Evolutionary conservation across 371 early-diverging fungal species (phyloP).

Genomic region (Mortierella sp.): DNA sequence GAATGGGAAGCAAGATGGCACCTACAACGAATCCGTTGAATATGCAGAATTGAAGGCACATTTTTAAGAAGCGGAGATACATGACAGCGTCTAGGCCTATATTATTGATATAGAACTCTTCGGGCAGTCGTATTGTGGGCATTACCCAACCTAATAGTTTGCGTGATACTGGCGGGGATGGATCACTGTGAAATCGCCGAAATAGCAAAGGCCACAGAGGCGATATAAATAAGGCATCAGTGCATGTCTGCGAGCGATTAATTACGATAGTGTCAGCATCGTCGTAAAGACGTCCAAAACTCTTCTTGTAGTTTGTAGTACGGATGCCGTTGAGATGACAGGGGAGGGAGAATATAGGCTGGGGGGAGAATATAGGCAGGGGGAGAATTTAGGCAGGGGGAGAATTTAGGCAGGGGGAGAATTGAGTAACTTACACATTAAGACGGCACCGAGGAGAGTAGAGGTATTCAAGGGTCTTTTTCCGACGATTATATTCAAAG

Average conservation of each 20-base stretch:
- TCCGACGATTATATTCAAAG: conserved; percentile 59
- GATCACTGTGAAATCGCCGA: conserved; percentile 38
- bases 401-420: too few species aligned
- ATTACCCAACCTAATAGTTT: conserved; percentile 58
- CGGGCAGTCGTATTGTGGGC: conserved; percentile 57
- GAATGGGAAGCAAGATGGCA: conserved; percentile 65
- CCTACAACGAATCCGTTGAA: conserved; percentile 62
- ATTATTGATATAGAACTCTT: conserved; percentile 63
- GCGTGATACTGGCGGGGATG: conserved; percentile 59
- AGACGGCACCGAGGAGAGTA: conserved; percentile 57
- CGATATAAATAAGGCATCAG: not conserved
- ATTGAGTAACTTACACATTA: conserved; percentile 42
- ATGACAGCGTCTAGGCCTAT: conserved; percentile 77
- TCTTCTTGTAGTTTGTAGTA: too few species aligned
- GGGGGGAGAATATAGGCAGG: too few species aligned
- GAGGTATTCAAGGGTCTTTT: conserved; percentile 56
- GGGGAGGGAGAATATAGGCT: not conserved
- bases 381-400: too few species aligned
- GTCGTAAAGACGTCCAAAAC: too few species aligned
- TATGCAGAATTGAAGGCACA: conserved; percentile 70
- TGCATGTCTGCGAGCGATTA: not conserved
- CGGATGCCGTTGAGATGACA: not conserved
- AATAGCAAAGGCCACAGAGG: too few species aligned
- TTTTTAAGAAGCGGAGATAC: conserved; percentile 76
- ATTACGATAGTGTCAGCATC: not conserved